These are phyloP conservation scores for Aspergillus novoparasiticus DNA, from an alignment of 2,329 filamentous ascomycete species.

Conservation along the genomic window DNA sequence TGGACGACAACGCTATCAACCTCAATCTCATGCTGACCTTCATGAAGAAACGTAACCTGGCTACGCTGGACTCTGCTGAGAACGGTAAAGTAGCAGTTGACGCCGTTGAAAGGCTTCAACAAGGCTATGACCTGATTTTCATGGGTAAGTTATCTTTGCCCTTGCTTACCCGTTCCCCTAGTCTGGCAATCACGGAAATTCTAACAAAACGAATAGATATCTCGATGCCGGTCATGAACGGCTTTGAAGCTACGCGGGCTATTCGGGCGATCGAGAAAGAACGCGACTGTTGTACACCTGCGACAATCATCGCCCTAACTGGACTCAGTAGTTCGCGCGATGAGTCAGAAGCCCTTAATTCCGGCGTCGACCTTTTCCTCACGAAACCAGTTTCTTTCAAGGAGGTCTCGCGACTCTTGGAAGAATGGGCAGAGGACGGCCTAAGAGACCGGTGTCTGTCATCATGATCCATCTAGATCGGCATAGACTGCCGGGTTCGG, in stretches of 20 bases:
- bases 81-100: constrained; percentile 49
- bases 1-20: constrained; percentile 52
- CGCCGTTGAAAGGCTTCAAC: constrained; percentile 34
- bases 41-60: constrained; percentile 42
- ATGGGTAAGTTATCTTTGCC: constrained; percentile 35
- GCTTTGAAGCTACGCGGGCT: constrained; percentile 50
- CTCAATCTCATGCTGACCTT: constrained; percentile 48
- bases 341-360: constrained; percentile 45
- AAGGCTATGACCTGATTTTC: constrained; percentile 49
- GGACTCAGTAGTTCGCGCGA: constrained; percentile 48
- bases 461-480: background rate
- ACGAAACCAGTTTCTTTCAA: constrained; percentile 52
- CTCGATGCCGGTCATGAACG: constrained; percentile 53
- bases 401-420: constrained; percentile 44
- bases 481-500: background rate
- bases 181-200: background rate
- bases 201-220: constrained; percentile 36
- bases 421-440: constrained; percentile 32
- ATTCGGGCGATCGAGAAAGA: constrained; percentile 48
- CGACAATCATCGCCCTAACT: constrained; percentile 50
- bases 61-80: constrained; percentile 41
- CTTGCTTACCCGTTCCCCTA: too few species aligned
- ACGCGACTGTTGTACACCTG: constrained; percentile 30
- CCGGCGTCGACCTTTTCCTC: constrained; percentile 50
- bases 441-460: constrained; percentile 2